Evolutionary conservation across 2,329 filamentous ascomycete genomes (phyloP).

Genomic region (Rhynchosporium agropyri): DNA sequence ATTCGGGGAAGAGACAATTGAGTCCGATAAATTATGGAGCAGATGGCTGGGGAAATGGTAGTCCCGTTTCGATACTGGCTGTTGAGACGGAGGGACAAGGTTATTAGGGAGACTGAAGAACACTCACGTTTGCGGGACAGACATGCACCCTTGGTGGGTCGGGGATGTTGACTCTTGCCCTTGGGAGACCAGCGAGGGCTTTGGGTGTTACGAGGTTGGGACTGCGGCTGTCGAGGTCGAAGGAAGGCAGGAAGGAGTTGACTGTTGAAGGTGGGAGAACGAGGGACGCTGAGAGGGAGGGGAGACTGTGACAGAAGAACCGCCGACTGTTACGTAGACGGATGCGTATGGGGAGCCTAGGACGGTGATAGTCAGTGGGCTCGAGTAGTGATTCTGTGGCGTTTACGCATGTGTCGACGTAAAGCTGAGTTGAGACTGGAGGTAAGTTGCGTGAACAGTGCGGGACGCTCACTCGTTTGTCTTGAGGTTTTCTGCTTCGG

Average conservation of each 20-base stretch:
- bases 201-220: neutral
- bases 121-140: constrained; percentile 9
- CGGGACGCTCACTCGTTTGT: neutral
- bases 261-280: constrained; percentile 11
- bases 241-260: constrained; percentile 13
- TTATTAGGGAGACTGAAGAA: constrained; percentile 1
- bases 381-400: constrained; percentile 2
- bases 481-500: too few relatives aligned
- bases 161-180: constrained; percentile 11
- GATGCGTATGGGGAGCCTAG: neutral
- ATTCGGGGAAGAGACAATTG: neutral
- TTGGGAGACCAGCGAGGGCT: constrained; percentile 3
- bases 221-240: neutral
- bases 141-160: constrained; percentile 8
- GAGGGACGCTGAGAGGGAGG: neutral
- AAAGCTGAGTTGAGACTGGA: neutral
- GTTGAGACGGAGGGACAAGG: neutral
- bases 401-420: neutral
- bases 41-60: neutral
- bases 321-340: neutral
- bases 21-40: neutral
- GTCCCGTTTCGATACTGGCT: neutral
- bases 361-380: neutral
- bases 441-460: neutral
- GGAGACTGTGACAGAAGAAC: neutral